These are phyloP conservation scores for Ceratorhiza oryzae-sativae DNA, from an alignment of 1,284 basidiomycete genomes.

Conservation along the genomic window DNA sequence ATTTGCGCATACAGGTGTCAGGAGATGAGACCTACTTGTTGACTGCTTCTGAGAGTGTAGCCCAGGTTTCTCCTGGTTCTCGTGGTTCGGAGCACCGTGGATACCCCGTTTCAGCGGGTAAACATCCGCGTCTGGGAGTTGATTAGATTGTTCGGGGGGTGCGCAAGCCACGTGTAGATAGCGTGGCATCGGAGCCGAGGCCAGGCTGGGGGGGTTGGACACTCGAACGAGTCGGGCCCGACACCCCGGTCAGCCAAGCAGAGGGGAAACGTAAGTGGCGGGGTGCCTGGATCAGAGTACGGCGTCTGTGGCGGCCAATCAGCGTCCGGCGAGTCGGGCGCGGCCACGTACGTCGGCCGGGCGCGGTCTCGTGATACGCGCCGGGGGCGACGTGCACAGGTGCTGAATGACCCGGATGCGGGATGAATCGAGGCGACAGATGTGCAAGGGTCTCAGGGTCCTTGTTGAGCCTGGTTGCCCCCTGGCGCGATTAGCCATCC, in stretches of 20 bases:
- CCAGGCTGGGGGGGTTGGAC: neutral
- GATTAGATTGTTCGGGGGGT: neutral
- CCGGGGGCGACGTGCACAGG: neutral
- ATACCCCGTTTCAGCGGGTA: too few species aligned
- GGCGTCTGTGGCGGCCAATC: neutral
- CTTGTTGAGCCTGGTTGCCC: neutral
- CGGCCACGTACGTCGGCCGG: neutral
- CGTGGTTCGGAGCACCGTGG: too few species aligned
- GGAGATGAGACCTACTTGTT: too few species aligned
- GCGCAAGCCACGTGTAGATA: neutral
- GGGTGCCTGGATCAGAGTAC: neutral
- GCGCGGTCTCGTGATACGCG: slow-evolving; percentile 16
- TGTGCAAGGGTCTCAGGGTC: slow-evolving; percentile 25
- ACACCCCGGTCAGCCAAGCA: neutral
- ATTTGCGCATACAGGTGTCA: too few species aligned
- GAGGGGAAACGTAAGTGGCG: neutral
- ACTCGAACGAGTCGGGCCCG: neutral
- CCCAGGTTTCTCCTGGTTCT: too few species aligned
- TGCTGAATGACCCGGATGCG: too few species aligned
- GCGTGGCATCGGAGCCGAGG: neutral
- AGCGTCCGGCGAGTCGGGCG: neutral
- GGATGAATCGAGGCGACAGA: neutral
- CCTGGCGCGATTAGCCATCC: slow-evolving; percentile 16
- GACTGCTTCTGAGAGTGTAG: too few species aligned
- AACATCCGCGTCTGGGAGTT: neutral